A percentile compares a stretch with the other conserved stretches of the same genome.
phyloP scores from a whole-genome alignment of 805 yeast genomes.

The Candida vartiovaarae region DNA sequence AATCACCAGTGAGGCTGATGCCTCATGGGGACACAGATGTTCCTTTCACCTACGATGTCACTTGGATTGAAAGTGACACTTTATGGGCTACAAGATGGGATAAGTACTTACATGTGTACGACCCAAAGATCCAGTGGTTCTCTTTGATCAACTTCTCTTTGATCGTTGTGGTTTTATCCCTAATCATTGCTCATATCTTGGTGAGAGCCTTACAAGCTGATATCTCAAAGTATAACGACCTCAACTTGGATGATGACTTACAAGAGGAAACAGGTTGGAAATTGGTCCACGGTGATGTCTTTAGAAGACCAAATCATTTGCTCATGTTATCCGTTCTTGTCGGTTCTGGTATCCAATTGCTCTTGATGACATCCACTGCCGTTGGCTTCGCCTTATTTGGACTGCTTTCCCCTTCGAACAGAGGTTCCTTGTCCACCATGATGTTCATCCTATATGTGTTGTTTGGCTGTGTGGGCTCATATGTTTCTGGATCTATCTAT shows the following conservation, averaged over 20 bases:
- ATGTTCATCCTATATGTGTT: conserved; percentile 79
- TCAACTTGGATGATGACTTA: conserved; percentile 79
- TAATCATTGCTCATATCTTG: conserved; percentile 72
- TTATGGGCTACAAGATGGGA: conserved; percentile 99
- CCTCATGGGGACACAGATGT: conserved; percentile 50
- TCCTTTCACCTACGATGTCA: conserved; percentile 79
- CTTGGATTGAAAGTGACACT: conserved; percentile 60
- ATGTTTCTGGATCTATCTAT: conserved; percentile 77
- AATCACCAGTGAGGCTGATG: conserved; percentile 39
- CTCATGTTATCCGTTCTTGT: conserved; percentile 71
- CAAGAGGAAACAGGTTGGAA: conserved; percentile 98
- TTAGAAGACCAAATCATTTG: conserved; percentile 70
- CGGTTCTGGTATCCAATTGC: conserved; percentile 84
- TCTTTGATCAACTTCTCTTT: conserved; percentile 82
- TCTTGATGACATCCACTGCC: conserved; percentile 68
- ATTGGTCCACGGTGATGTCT: conserved; percentile 89
- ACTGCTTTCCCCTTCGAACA: conserved; percentile 83
- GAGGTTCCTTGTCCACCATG: conserved; percentile 89
- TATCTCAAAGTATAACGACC: conserved; percentile 80
- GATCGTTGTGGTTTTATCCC: conserved; percentile 68
- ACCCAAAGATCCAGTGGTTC: conserved; percentile 94
- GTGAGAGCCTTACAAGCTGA: conserved; percentile 77
- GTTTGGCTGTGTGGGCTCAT: conserved; percentile 80
- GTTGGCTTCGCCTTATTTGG: conserved; percentile 83
- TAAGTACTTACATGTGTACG: conserved; percentile 84